phyloP scores from a whole-genome alignment of 2,329 filamentous ascomycete species.

The Didymella segeticola region DNA sequence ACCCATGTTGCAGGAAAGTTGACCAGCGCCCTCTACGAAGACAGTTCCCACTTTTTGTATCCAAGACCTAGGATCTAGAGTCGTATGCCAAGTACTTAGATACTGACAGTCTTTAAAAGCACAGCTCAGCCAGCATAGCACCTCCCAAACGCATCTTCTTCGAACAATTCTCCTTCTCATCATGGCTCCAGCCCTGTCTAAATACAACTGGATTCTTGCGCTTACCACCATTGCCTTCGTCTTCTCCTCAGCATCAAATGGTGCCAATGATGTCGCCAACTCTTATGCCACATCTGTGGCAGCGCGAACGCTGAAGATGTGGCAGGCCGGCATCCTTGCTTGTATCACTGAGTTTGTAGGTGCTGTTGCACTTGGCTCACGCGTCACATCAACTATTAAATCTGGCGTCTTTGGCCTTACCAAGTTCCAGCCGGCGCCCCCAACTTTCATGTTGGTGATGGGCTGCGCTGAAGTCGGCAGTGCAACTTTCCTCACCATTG shows the following conservation, averaged over 20 bases:
- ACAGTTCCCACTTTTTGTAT: background rate
- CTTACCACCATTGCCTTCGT: slow-evolving; percentile 50
- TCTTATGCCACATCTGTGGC: slow-evolving; percentile 59
- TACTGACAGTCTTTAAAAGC: background rate
- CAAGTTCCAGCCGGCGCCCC: slow-evolving; percentile 56
- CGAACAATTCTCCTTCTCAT: background rate
- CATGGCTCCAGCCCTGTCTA: slow-evolving; percentile 12
- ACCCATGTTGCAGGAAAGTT: background rate
- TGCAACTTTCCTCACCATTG: slow-evolving; percentile 62
- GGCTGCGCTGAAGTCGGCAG: slow-evolving; percentile 62
- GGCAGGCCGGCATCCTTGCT: slow-evolving; percentile 59
- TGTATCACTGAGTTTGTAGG: slow-evolving; percentile 60
- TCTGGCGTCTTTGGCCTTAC: slow-evolving; percentile 63
- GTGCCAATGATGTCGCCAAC: slow-evolving; percentile 62
- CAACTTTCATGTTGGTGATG: slow-evolving; percentile 65
- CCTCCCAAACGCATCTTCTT: background rate
- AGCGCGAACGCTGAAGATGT: slow-evolving; percentile 60
- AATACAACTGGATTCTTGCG: slow-evolving; percentile 53
- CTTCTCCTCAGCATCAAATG: slow-evolving; percentile 47
- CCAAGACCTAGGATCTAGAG: background rate
- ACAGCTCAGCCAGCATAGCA: background rate
- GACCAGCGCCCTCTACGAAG: background rate
- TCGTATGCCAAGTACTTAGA: background rate
- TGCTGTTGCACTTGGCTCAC: slow-evolving; percentile 59
- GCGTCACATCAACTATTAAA: slow-evolving; percentile 67